A percentile compares a stretch with the other conserved stretches of the same genome.
Conservation (phyloP, 352 stramenopile species). For the Phytophthora uliginosa region DNA sequence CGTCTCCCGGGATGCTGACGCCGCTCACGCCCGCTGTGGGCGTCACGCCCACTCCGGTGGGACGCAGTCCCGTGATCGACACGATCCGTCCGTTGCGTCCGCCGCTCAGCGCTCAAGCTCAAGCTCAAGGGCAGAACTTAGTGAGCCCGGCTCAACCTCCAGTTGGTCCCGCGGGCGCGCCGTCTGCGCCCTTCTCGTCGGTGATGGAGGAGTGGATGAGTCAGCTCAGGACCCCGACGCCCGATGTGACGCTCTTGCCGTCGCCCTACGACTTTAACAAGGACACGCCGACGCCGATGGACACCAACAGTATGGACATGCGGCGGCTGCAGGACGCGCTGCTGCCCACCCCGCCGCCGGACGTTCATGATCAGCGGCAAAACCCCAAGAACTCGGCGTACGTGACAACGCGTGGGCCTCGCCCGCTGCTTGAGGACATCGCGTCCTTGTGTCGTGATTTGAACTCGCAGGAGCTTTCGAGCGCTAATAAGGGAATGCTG, state of each 20-base stretch:
- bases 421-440: conserved; percentile 81
- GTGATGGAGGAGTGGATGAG: conserved; percentile 90
- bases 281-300: conserved; percentile 77
- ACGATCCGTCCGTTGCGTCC: conserved; percentile 36
- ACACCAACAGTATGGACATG: conserved; percentile 73
- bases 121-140: conserved; percentile 10
- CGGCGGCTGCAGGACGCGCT: conserved; percentile 80
- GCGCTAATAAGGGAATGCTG: conserved; percentile 35
- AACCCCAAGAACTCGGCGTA: conserved; percentile 73
- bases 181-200: conserved; percentile 66
- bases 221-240: conserved; percentile 79
- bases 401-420: conserved; percentile 53
- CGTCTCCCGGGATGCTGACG: conserved; percentile 66
- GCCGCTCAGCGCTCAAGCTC: conserved; percentile 8
- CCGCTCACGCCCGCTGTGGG: conserved; percentile 39
- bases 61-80: conserved; percentile 50
- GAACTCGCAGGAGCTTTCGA: conserved; percentile 69
- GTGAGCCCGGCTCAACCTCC: conserved; percentile 29
- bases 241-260: conserved; percentile 81
- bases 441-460: conserved; percentile 83
- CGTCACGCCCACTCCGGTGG: conserved; percentile 23
- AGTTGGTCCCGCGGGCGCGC: conserved; percentile 21
- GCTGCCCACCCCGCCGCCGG: conserved; percentile 72
- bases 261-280: conserved; percentile 87
- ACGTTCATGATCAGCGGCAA: conserved; percentile 69